Conservation (phyloP, 495 filamentous ascomycete species). For the Aspergillus indologenus region DNA sequence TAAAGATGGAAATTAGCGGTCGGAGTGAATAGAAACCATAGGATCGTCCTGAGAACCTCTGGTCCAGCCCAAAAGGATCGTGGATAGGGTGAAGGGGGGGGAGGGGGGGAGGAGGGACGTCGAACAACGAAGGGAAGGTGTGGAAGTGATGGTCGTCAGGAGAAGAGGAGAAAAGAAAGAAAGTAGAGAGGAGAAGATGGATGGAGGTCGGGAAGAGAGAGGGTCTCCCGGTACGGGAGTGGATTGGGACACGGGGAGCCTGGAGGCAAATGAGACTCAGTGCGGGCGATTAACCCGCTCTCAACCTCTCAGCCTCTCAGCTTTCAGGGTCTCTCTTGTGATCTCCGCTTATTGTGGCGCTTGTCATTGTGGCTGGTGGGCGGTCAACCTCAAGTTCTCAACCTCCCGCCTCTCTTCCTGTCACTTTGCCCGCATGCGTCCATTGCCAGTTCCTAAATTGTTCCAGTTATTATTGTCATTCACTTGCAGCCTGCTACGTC, state of each 20-base stretch:
- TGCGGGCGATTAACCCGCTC: too few species aligned
- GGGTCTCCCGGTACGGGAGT: constrained; percentile 23
- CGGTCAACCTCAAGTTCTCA: not conserved
- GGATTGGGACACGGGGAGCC: not conserved
- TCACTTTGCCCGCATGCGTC: not conserved
- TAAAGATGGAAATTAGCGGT: constrained; percentile 26
- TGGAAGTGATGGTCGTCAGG: constrained; percentile 3
- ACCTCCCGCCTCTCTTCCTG: too few species aligned
- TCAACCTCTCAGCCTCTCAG: constrained; percentile 3
- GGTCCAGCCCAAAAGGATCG: constrained; percentile 26
- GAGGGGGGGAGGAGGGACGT: constrained; percentile 8
- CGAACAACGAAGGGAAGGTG: constrained; percentile 12
- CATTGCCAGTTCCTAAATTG: too few species aligned
- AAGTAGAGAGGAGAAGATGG: constrained; percentile 15
- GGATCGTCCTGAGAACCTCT: constrained; percentile 26
- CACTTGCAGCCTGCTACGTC: too few species aligned
- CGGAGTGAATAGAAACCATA: constrained; percentile 29
- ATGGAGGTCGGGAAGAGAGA: constrained; percentile 22
- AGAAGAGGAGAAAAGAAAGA: not conserved
- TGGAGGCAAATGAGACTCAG: constrained; percentile 10
- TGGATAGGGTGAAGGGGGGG: constrained; percentile 8
- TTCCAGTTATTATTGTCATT: too few species aligned
- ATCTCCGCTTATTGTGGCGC: constrained; percentile 15
- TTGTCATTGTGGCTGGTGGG: constrained; percentile 12
- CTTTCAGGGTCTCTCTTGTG: constrained; percentile 9